These are phyloP conservation scores for Gossypium bickii DNA, from an alignment of 345 rosid species.

Conservation along the genomic window DNA sequence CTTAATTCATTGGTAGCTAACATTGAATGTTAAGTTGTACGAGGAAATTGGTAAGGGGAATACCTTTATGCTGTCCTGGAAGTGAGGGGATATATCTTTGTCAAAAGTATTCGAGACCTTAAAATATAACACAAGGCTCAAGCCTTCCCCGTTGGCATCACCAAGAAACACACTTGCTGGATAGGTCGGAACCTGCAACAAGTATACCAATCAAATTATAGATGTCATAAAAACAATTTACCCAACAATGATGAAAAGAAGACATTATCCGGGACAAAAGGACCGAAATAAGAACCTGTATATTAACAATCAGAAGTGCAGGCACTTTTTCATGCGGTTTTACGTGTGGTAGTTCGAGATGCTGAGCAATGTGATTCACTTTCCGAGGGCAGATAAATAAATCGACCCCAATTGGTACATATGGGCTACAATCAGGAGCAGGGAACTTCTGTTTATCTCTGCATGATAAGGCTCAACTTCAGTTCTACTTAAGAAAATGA, in stretches of 20 bases:
- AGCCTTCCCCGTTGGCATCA: slow-evolving; percentile 86
- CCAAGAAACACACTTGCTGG: slow-evolving; percentile 90
- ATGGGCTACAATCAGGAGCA: slow-evolving; percentile 60
- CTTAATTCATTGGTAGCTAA: background rate
- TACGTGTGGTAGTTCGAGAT: slow-evolving; percentile 73
- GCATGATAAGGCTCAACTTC: slow-evolving; percentile 28
- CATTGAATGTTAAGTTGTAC: background rate
- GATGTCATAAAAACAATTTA: background rate
- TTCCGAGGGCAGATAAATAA: slow-evolving; percentile 66
- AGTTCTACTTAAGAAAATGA: background rate
- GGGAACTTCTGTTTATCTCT: slow-evolving; percentile 77
- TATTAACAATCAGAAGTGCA: slow-evolving; percentile 79
- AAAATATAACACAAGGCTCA: slow-evolving; percentile 87
- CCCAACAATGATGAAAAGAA: background rate
- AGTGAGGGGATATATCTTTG: slow-evolving; percentile 57
- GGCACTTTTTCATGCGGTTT: slow-evolving; percentile 60
- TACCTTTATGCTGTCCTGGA: slow-evolving; percentile 74
- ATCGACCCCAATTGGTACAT: slow-evolving; percentile 74
- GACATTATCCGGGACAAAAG: background rate
- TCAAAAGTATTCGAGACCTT: slow-evolving; percentile 63
- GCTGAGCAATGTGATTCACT: slow-evolving; percentile 87
- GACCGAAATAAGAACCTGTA: slow-evolving; percentile 46
- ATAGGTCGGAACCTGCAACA: slow-evolving; percentile 79
- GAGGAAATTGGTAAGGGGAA: background rate
- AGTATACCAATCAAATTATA: slow-evolving; percentile 11